phyloP scores from a whole-genome alignment of 768 basidiomycete species.

The Pulveroboletus sp. region DNA sequence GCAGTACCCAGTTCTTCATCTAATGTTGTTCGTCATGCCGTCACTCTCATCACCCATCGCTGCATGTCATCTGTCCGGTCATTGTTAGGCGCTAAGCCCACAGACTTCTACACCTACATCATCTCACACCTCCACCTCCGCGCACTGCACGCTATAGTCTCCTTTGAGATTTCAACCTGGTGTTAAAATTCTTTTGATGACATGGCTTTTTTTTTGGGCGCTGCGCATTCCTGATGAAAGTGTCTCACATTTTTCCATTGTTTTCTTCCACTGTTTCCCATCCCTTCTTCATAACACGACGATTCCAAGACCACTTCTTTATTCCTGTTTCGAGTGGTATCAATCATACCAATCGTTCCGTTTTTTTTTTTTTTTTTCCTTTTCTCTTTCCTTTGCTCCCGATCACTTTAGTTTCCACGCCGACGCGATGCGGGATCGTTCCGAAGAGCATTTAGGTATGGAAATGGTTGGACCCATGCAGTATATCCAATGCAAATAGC shows the following conservation, averaged over 20 bases:
- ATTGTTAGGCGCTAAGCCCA: constrained; percentile 29
- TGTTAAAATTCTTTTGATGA: constrained; percentile 21
- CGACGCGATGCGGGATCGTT: constrained; percentile 12
- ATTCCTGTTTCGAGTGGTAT: constrained; percentile 12
- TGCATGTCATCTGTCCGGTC: constrained; percentile 24
- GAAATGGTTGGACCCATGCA: constrained; percentile 8
- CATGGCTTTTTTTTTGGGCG: constrained; percentile 23
- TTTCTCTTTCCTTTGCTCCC: not conserved
- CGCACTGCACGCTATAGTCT: constrained; percentile 19
- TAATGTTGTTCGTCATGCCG: constrained; percentile 37
- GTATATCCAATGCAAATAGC: constrained; percentile 8
- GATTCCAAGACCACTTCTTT: not conserved
- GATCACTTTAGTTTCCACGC: not conserved
- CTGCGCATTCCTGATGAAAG: constrained; percentile 29
- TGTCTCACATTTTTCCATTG: constrained; percentile 8
- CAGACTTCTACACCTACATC: constrained; percentile 24
- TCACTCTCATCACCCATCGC: constrained; percentile 19
- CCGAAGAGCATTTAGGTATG: constrained; percentile 7
- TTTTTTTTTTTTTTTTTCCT: not conserved
- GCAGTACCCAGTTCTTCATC: constrained; percentile 85
- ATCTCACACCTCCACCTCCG: constrained; percentile 9
- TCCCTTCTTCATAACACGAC: not conserved
- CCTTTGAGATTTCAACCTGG: constrained; percentile 19
- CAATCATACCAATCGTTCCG: constrained; percentile 16
- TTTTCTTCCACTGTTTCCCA: not conserved